A percentile compares a stretch with the other conserved stretches of the same genome.
Evolutionary conservation across 495 filamentous ascomycete species (phyloP).

Genomic region (Acidiella bohemica): DNA sequence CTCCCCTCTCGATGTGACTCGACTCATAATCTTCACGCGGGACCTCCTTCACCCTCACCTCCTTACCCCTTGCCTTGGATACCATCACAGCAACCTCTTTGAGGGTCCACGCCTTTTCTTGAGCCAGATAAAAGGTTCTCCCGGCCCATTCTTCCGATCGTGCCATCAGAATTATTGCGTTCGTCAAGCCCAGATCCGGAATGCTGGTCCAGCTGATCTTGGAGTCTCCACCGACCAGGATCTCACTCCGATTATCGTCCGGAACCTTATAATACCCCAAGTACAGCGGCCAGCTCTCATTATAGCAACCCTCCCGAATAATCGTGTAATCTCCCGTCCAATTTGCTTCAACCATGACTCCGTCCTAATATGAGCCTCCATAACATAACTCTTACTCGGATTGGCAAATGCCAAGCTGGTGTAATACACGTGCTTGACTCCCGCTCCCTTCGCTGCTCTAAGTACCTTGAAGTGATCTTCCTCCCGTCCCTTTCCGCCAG

Average conservation of each 20-base stretch:
- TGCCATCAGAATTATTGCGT: slow-evolving; percentile 26
- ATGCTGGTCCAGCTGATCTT: slow-evolving; percentile 34
- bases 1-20: slow-evolving; percentile 30
- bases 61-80: slow-evolving; percentile 21
- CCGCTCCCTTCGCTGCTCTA: slow-evolving; percentile 41
- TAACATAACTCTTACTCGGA: slow-evolving; percentile 42
- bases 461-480: slow-evolving; percentile 40
- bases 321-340: slow-evolving; percentile 34
- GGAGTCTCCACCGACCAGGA: slow-evolving; percentile 32
- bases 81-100: slow-evolving; percentile 29
- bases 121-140: slow-evolving; percentile 30
- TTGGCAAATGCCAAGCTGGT: slow-evolving; percentile 48
- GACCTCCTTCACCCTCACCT: slow-evolving; percentile 28
- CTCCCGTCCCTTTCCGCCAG: slow-evolving; percentile 29
- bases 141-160: slow-evolving; percentile 23
- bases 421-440: slow-evolving; percentile 54
- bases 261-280: slow-evolving; percentile 43
- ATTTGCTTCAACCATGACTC: slow-evolving; percentile 40
- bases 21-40: slow-evolving; percentile 28
- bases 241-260: slow-evolving; percentile 22
- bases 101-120: slow-evolving; percentile 23
- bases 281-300: slow-evolving; percentile 57
- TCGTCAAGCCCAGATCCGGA: slow-evolving; percentile 32
- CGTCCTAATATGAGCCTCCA: slow-evolving; percentile 54
- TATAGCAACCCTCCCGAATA: slow-evolving; percentile 52